A percentile compares a stretch with the other conserved stretches of the same genome.
Conservation (phyloP, 345 rosid species). For the Salix exigua region DNA sequence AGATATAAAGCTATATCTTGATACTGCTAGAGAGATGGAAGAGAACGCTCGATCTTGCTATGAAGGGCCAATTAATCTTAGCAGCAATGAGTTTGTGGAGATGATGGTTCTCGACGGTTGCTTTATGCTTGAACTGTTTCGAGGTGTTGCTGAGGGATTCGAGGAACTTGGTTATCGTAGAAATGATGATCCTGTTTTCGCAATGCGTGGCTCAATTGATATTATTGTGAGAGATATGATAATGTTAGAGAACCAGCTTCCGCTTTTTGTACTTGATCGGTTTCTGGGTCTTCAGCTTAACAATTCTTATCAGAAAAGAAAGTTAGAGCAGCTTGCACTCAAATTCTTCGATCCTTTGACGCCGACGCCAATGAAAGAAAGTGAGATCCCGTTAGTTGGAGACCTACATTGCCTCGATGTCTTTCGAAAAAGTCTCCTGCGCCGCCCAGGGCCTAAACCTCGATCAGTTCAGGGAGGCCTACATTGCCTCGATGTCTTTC, state of each 20-base stretch:
- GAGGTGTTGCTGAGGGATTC: too few species aligned
- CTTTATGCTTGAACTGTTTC: conserved; percentile 67
- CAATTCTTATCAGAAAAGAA: conserved; percentile 51
- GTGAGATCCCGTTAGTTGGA: too few species aligned
- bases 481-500: too few species aligned
- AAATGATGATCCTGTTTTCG: conserved; percentile 75
- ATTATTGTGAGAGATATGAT: conserved; percentile 81
- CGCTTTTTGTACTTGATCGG: conserved; percentile 62
- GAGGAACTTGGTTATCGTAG: too few species aligned
- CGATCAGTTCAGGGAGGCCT: conserved; percentile 8
- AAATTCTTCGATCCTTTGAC: conserved; percentile 72
- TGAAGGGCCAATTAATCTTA: conserved; percentile 50
- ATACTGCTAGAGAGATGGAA: conserved; percentile 58
- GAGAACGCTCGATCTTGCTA: conserved; percentile 66
- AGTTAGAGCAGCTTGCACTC: conserved; percentile 55
- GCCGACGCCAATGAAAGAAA: conserved; percentile 80
- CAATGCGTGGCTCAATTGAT: conserved; percentile 83
- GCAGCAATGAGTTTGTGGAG: conserved; percentile 68
- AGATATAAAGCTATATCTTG: conserved; percentile 51
- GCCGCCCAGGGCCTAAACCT: conserved; percentile 56
- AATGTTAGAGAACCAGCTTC: conserved; percentile 84
- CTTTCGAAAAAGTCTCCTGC: conserved; percentile 58
- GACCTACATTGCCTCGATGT: conserved; percentile 78
- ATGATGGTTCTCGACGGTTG: conserved; percentile 90
- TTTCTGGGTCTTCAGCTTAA: conserved; percentile 63